These are phyloP conservation scores for Aegilops tauschii DNA, from an alignment of 176 grass and related monocot genomes.

Conservation along the genomic window DNA sequence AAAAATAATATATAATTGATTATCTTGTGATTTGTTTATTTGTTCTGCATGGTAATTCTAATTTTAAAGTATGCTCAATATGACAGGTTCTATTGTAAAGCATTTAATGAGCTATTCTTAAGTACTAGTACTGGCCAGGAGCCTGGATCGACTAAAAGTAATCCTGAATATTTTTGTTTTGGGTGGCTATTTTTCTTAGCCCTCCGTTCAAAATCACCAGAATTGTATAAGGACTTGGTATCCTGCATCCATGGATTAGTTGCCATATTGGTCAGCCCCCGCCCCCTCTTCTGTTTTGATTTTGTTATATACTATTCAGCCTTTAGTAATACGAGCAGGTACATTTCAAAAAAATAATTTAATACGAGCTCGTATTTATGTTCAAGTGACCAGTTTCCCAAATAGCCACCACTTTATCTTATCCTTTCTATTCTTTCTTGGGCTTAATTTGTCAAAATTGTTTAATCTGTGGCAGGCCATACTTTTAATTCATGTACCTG, in stretches of 20 bases:
- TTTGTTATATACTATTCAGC: constrained; percentile 13
- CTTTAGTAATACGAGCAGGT: not conserved
- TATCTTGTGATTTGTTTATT: not conserved
- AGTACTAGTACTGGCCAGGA: constrained; percentile 30
- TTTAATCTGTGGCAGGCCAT: constrained; percentile 63
- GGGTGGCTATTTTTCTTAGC: constrained; percentile 91
- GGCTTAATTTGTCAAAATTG: constrained; percentile 3
- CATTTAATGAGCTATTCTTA: constrained; percentile 79
- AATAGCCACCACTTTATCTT: not conserved
- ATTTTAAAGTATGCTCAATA: constrained; percentile 1
- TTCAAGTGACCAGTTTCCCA: not conserved
- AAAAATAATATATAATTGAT: not conserved
- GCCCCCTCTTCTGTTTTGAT: not conserved
- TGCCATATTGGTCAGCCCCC: constrained; percentile 61
- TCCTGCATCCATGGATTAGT: constrained; percentile 88
- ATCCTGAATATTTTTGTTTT: constrained; percentile 58
- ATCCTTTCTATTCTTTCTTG: not conserved
- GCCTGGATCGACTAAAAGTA: constrained; percentile 25
- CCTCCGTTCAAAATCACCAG: constrained; percentile 58
- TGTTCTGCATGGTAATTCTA: not conserved
- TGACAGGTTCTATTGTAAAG: constrained; percentile 75
- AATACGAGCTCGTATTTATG: not conserved
- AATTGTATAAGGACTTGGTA: constrained; percentile 78
- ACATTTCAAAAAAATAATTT: not conserved
- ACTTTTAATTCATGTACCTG: constrained; percentile 83